These are phyloP conservation scores for Bacidia rubella DNA, from an alignment of 495 filamentous ascomycete genomes.

Conservation along the genomic window DNA sequence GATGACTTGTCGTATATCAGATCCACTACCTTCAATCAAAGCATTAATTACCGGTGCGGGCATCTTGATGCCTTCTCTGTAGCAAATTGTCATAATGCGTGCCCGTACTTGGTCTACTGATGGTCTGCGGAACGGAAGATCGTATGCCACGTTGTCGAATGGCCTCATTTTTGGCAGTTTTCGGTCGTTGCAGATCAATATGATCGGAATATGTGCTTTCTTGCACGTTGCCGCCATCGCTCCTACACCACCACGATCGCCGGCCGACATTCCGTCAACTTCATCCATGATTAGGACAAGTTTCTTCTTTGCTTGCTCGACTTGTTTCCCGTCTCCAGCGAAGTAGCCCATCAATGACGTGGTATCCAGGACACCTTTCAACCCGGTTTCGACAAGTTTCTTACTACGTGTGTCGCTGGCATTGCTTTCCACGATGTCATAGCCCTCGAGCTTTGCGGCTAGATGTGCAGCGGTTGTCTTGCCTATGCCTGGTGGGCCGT, in stretches of 20 bases:
- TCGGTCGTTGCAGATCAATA: constrained; percentile 95
- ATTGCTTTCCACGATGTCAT: constrained; percentile 87
- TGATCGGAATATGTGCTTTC: constrained; percentile 88
- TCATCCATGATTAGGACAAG: constrained; percentile 97
- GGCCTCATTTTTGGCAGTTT: constrained; percentile 93
- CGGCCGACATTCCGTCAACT: constrained; percentile 97
- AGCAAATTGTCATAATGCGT: constrained; percentile 86
- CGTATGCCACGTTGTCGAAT: constrained; percentile 71
- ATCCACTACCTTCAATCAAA: constrained; percentile 84
- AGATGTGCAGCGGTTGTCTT: constrained; percentile 97
- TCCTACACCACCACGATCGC: constrained; percentile 90
- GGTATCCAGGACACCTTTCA: constrained; percentile 82
- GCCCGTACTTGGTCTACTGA: constrained; percentile 80
- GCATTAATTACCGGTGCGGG: constrained; percentile 80
- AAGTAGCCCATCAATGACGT: constrained; percentile 88
- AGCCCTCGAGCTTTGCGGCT: constrained; percentile 83
- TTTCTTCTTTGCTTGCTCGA: constrained; percentile 73
- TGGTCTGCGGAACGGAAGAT: constrained; percentile 77
- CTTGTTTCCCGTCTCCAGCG: constrained; percentile 65
- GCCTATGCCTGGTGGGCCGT: constrained; percentile 90
- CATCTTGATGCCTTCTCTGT: constrained; percentile 77
- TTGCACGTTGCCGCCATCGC: constrained; percentile 87
- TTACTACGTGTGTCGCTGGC: constrained; percentile 97
- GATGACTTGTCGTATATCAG: constrained; percentile 94
- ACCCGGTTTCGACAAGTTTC: constrained; percentile 79